phyloP scores from a whole-genome alignment of 805 yeast species.

The Saturnispora quitensis region DNA sequence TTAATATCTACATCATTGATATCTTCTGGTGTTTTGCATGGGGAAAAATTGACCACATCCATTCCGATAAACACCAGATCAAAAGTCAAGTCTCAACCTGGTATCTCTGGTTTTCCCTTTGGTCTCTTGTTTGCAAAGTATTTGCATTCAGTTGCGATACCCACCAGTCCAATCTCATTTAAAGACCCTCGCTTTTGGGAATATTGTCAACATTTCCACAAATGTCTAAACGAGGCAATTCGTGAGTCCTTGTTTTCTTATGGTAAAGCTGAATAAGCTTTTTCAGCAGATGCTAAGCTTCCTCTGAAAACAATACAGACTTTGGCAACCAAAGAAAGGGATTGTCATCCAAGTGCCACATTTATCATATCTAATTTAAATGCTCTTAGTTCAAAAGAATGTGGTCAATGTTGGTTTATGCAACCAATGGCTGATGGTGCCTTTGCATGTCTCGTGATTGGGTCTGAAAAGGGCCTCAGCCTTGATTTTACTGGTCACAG shows the following conservation, averaged over 20 bases:
- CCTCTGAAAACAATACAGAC: neutral
- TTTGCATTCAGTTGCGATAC: neutral
- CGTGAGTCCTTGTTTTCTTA: neutral
- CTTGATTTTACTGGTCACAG: conserved; percentile 9
- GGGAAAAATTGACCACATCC: conserved; percentile 2
- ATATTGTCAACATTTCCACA: conserved; percentile 5
- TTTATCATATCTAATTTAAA: conserved; percentile 10
- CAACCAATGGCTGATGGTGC: conserved; percentile 11
- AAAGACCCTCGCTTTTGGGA: conserved; percentile 1
- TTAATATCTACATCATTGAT: conserved; percentile 2
- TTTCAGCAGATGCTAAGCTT: neutral
- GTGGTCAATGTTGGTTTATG: conserved; percentile 7
- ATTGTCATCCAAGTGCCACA: conserved; percentile 3
- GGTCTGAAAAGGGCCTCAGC: conserved; percentile 1
- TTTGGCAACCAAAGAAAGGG: neutral
- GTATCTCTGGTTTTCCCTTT: no score
- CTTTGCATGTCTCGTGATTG: conserved; percentile 8
- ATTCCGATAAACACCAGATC: conserved; percentile 10
- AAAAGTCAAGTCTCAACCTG: neutral
- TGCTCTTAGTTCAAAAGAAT: neutral
- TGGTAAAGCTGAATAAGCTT: conserved; percentile 3
- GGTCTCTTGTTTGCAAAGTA: no score
- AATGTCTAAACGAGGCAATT: neutral
- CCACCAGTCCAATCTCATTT: neutral
- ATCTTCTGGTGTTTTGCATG: neutral